Percentiles rank a stretch among this genome's conserved stretches.
These are phyloP conservation scores for Epichloe gansuensis DNA, from an alignment of 2,329 filamentous ascomycete genomes.

Conservation along the genomic window DNA sequence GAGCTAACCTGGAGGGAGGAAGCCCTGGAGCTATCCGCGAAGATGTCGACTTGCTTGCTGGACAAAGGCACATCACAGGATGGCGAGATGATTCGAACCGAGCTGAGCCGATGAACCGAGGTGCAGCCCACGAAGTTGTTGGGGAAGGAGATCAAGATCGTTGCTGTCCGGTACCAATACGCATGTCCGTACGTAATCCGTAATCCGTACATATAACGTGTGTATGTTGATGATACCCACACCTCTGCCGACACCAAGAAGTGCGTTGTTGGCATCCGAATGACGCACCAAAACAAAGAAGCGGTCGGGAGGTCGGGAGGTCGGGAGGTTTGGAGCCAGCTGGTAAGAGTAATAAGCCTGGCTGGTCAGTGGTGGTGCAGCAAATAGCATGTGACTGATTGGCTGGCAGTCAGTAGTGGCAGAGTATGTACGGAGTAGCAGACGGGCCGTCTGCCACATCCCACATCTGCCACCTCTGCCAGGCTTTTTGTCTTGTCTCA, in stretches of 20 bases:
- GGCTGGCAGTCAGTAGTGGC: background rate
- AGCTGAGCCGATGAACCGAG: constrained; percentile 4
- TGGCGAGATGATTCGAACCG: background rate
- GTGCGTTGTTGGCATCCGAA: no score
- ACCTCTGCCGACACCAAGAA: background rate
- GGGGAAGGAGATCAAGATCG: background rate
- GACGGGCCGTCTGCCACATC: no score
- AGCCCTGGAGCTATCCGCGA: background rate
- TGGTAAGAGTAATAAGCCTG: no score
- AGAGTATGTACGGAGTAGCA: no score
- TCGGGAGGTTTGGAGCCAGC: background rate
- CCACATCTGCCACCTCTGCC: no score
- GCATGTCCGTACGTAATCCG: background rate
- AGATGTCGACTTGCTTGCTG: background rate
- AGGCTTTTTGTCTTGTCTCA: no score
- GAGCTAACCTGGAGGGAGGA: background rate
- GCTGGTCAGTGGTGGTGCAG: background rate
- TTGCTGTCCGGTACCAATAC: background rate
- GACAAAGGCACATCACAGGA: background rate
- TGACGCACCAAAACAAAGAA: background rate
- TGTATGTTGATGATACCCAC: no score
- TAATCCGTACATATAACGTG: background rate
- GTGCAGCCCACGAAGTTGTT: background rate
- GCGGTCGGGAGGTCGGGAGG: background rate
- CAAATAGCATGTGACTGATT: constrained; percentile 4